Evolutionary conservation across 805 yeast genomes (phyloP), one percentile per base, ranked within the genome.

Genomic region (Maudiozyma saulgeensis): DNA sequence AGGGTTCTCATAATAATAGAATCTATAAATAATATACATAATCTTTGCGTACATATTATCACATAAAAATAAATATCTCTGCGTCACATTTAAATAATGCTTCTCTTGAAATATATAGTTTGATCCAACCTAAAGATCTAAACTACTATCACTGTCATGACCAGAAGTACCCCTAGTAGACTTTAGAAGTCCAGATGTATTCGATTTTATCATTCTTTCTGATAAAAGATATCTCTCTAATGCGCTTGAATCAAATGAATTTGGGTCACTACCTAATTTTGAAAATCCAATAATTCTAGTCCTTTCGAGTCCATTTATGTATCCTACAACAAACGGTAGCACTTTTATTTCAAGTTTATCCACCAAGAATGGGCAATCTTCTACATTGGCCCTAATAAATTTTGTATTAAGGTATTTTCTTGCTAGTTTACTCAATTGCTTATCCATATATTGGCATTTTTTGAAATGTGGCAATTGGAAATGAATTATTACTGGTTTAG

Each of bases 251-350:
- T 70, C 58, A 56, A 82, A 80, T 40, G 70, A 74, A 46, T 73
- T 71, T 3, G 72, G 67, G 45, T 74, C 68, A 35, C 71, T 72
- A 28, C 80, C 77, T 42, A 87, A 66, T 32, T 76, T 74, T 47
- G 81, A 82, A 57, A 87, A 82, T 6, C 96, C 96, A 5, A 86
- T 74, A 5, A 86, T 58, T 52, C 87, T 67, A 13, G 75, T 72
- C 4, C 70, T 60, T 56, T 85, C 91, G 42, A 72, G 64, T 1
- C 90, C 90, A 37, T 75, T 68, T 12, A 67, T 68, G 59, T 82
- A 87, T 8, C 80, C 70, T 1, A 84, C 64, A 2, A 87, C 80
- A 54, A 81, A 82, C 0, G 96, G 96, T 5, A 87, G 69, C 11
- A 83, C 80, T 60, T 82, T 78, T 45, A 88, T 73, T 2, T 71